These are phyloP conservation scores for Fusarium sp. DNA, from an alignment of 2,329 filamentous ascomycete species.

Conservation along the genomic window DNA sequence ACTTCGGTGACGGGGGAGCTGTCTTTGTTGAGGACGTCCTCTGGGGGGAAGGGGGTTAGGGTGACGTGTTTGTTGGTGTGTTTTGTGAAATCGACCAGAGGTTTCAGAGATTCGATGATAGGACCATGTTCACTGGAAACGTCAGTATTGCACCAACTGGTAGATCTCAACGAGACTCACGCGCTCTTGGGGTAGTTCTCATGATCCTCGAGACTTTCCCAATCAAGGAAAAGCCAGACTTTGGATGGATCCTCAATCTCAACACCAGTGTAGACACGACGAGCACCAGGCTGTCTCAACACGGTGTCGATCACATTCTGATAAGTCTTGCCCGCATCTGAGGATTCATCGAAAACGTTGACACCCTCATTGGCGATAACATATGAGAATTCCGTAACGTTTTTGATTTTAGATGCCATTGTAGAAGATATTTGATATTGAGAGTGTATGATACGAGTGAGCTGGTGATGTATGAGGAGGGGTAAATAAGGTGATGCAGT, in stretches of 20 bases:
- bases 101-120: constrained; percentile 37
- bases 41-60: constrained; percentile 37
- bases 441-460: neutral
- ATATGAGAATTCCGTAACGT: constrained; percentile 45
- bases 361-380: constrained; percentile 35
- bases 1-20: constrained; percentile 43
- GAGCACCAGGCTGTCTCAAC: constrained; percentile 43
- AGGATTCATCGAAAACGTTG: constrained; percentile 29
- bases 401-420: constrained; percentile 36
- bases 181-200: constrained; percentile 30
- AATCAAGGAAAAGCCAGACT: constrained; percentile 47
- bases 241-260: constrained; percentile 45
- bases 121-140: constrained; percentile 12
- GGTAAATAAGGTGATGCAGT: constrained; percentile 30
- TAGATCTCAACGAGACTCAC: constrained; percentile 3
- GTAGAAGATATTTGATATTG: neutral
- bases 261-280: constrained; percentile 39
- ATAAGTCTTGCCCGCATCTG: constrained; percentile 29
- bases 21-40: constrained; percentile 40
- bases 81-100: constrained; percentile 32
- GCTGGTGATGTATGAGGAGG: constrained; percentile 11
- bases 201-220: constrained; percentile 43
- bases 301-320: constrained; percentile 35
- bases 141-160: neutral
- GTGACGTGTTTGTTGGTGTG: constrained; percentile 42